Conservation (phyloP, 371 early-diverging fungal species). For the Thermomucor indicae-seudaticae region DNA sequence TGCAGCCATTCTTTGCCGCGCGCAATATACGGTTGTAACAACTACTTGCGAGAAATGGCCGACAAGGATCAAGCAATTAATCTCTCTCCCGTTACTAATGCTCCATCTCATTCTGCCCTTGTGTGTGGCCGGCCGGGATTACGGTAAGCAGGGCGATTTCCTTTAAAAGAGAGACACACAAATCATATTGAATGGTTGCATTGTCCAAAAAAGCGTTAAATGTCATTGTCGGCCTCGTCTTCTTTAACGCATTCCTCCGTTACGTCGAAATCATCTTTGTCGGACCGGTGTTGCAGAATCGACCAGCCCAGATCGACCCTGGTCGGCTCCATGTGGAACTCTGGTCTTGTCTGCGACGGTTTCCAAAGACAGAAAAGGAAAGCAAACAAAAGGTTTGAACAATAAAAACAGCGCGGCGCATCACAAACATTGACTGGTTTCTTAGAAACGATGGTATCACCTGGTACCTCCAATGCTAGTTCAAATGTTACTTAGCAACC, state of each 20-base stretch:
- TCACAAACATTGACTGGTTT: constrained; percentile 7
- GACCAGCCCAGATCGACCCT: constrained; percentile 11
- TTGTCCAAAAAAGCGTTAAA: constrained; percentile 16
- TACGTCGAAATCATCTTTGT: constrained; percentile 23
- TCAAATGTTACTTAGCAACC: constrained; percentile 11
- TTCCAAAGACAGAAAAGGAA: constrained; percentile 9
- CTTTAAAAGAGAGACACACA: not conserved
- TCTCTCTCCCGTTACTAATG: constrained; percentile 20
- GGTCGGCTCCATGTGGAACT: constrained; percentile 19
- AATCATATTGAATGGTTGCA: not conserved
- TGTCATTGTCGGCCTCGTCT: constrained; percentile 8
- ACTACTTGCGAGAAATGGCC: not conserved
- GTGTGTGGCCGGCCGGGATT: constrained; percentile 11
- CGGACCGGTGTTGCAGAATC: constrained; percentile 14
- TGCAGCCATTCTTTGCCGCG: constrained; percentile 4
- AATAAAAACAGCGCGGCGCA: not conserved
- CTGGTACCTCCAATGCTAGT: constrained; percentile 13
- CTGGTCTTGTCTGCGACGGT: constrained; percentile 21
- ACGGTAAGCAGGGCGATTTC: constrained; percentile 2
- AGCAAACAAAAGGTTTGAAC: not conserved
- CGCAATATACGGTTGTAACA: constrained; percentile 1
- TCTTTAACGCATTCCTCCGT: constrained; percentile 20
- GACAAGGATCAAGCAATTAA: constrained; percentile 14
- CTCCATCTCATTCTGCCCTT: constrained; percentile 22
- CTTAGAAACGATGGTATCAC: constrained; percentile 17